Evolutionary conservation across 1,284 basidiomycete species (phyloP).

Genomic region (Filobasidium uniguttulatum): DNA sequence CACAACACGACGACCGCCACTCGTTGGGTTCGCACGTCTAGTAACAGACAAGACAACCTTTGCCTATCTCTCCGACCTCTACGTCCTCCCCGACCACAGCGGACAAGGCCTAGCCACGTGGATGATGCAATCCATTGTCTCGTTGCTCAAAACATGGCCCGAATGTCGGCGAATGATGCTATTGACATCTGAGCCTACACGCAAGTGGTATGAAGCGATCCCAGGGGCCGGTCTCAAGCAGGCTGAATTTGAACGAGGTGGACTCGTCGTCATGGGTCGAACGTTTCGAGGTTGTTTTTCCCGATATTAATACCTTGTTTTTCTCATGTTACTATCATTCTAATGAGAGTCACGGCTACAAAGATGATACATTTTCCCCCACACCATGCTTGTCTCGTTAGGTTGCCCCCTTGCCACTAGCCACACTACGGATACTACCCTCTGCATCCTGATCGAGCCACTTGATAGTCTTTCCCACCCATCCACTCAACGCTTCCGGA

Average conservation of each 20-base stretch:
- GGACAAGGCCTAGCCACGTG: constrained; percentile 4
- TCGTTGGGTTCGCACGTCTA: no score
- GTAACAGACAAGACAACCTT: constrained; percentile 13
- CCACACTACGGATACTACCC: no score
- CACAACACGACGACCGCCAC: no score
- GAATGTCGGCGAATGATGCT: constrained; percentile 7
- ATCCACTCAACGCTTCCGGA: constrained; percentile 5
- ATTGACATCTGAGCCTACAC: no score
- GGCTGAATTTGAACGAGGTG: neutral
- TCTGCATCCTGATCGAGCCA: constrained; percentile 10
- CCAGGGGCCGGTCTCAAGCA: no score
- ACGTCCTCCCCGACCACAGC: constrained; percentile 4
- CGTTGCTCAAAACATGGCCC: constrained; percentile 4
- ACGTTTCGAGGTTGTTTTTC: neutral
- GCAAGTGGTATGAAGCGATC: no score
- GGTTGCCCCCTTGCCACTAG: no score
- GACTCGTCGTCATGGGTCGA: neutral
- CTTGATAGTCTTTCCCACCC: constrained; percentile 9
- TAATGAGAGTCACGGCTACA: no score
- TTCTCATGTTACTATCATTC: no score
- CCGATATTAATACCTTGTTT: no score
- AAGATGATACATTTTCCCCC: no score
- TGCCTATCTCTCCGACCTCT: constrained; percentile 14
- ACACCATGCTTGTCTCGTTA: no score
- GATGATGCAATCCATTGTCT: constrained; percentile 3